These are phyloP conservation scores for Oenanthe sinensis DNA, from an alignment of 129 eudicot genomes.

Conservation along the genomic window DNA sequence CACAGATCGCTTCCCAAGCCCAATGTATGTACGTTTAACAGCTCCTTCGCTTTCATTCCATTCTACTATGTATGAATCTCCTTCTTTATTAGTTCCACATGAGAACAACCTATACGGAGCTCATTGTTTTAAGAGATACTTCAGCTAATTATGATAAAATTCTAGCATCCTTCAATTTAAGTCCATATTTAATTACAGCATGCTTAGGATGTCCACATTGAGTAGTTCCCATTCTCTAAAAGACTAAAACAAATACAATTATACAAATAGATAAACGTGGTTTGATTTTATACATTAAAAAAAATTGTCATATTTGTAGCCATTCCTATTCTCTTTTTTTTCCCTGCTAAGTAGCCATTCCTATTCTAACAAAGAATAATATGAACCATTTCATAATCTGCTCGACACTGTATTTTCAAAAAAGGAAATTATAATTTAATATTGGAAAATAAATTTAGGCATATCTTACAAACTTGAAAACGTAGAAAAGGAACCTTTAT, in stretches of 20 bases:
- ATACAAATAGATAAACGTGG: neutral
- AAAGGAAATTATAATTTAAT: neutral
- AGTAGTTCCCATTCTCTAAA: neutral
- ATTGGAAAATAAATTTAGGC: neutral
- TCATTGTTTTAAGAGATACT: conserved; percentile 4
- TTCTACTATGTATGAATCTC: conserved; percentile 67
- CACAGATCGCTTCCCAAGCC: conserved; percentile 64
- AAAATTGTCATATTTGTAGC: neutral
- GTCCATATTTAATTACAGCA: neutral
- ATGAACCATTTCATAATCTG: neutral
- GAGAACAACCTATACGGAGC: conserved; percentile 56
- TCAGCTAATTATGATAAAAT: neutral
- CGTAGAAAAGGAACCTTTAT: neutral
- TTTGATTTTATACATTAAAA: neutral
- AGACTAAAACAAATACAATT: neutral
- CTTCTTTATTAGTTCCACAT: conserved; percentile 76
- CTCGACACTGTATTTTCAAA: neutral
- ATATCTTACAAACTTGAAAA: neutral
- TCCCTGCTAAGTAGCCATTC: neutral
- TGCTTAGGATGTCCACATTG: neutral
- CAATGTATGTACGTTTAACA: conserved; percentile 51
- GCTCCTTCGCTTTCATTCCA: conserved; percentile 94
- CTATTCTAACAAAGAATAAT: neutral
- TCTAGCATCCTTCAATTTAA: neutral
- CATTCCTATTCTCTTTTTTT: no score